A percentile compares a stretch with the other conserved stretches of the same genome.
These are phyloP conservation scores for Leishmania tropica DNA, from an alignment of 208 protist genomes.

Conservation along the genomic window DNA sequence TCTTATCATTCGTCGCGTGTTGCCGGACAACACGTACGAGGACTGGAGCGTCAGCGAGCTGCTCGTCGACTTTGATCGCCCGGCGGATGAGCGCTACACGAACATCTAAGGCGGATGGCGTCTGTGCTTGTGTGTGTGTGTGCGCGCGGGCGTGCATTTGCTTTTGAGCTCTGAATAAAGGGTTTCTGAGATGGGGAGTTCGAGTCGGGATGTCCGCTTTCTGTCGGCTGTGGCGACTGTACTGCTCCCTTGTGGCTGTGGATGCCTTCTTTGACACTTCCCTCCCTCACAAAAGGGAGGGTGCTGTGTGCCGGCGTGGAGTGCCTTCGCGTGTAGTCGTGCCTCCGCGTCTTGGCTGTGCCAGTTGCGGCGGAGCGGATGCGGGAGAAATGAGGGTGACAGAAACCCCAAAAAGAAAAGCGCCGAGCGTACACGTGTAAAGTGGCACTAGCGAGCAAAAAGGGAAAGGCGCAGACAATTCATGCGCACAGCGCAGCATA, in stretches of 20 bases:
- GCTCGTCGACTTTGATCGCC: slow-evolving; percentile 87
- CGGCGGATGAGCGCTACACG: slow-evolving; percentile 87
- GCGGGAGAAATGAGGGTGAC: not conserved
- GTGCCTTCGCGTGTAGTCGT: not conserved
- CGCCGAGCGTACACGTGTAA: not conserved
- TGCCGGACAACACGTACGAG: slow-evolving; percentile 96
- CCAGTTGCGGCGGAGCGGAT: not conserved
- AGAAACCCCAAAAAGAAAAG: not conserved
- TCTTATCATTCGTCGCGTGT: slow-evolving; percentile 97
- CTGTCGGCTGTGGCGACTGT: not conserved
- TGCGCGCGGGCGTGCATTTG: not conserved
- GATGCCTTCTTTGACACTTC: not conserved
- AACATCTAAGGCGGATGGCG: slow-evolving; percentile 44
- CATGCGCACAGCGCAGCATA: not conserved
- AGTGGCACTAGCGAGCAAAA: not conserved
- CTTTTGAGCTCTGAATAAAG: not conserved
- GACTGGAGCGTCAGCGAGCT: slow-evolving; percentile 88
- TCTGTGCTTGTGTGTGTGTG: not conserved
- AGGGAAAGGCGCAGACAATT: not conserved
- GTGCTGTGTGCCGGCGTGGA: not conserved
- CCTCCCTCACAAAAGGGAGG: not conserved
- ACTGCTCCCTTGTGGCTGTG: not conserved
- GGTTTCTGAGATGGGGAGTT: too few species aligned
- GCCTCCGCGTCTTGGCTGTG: not conserved
- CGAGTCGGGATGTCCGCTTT: not conserved